phyloP scores from a whole-genome alignment of 371 early-diverging fungal genomes.

The Zychaea mexicana region DNA sequence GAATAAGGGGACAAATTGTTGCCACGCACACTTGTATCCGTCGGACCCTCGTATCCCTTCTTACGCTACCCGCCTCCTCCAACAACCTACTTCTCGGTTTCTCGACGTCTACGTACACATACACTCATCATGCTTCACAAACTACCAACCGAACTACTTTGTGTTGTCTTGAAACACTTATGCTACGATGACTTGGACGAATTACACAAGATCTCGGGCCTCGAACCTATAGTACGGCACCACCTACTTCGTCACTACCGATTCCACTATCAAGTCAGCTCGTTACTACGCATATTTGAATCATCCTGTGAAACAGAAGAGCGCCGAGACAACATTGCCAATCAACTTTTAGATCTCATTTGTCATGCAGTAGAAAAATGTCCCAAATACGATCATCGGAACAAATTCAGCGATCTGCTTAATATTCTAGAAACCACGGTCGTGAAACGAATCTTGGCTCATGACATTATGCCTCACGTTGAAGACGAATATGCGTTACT shows the following conservation, averaged over 20 bases:
- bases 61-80: too few relatives aligned
- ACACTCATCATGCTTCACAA: constrained; percentile 20
- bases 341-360: constrained; percentile 28
- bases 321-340: constrained; percentile 23
- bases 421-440: constrained; percentile 40
- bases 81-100: too few relatives aligned
- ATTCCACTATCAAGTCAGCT: constrained; percentile 31
- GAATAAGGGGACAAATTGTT: too few relatives aligned
- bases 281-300: constrained; percentile 30
- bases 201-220: constrained; percentile 6
- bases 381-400: constrained; percentile 35
- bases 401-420: constrained; percentile 36
- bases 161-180: constrained; percentile 25
- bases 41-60: too few relatives aligned
- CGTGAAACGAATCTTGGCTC: constrained; percentile 26
- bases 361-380: constrained; percentile 27
- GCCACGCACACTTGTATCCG: too few relatives aligned
- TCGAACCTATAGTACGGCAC: constrained; percentile 17
- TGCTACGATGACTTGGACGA: constrained; percentile 33
- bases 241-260: constrained; percentile 30
- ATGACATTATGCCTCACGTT: constrained; percentile 18
- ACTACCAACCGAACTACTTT: constrained; percentile 44
- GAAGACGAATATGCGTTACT: constrained; percentile 44
- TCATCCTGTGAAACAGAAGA: constrained; percentile 23
- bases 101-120: too few relatives aligned